Evolutionary conservation across 2,329 filamentous ascomycete species (phyloP), one percentile per base, ranked within the genome.

Genomic region (Verticillium alfalfae): DNA sequence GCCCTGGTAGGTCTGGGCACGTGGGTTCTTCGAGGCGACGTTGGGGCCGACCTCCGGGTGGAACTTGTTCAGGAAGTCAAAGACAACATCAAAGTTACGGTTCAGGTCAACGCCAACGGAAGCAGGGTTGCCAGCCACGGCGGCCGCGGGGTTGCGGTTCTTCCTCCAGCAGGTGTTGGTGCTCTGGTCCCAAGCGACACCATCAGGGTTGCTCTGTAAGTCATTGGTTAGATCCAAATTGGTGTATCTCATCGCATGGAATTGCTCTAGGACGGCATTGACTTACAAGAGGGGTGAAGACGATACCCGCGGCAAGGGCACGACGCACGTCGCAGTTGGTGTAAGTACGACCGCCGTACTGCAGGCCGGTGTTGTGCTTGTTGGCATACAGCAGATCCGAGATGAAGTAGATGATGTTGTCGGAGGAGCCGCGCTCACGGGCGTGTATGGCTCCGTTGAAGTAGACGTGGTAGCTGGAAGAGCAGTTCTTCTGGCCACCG

Each of bases 51-150:
- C 80, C 3, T 64, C 67, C 0, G 71, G 65, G 31, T 73, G 74
- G 70, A 83, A 84, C 55, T 76, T 70, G 59, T 72, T 70, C 38
- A 68, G 71, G 67, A 79, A 83, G 71, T 87, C 79, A 79, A 83
- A 87, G 5, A 84, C 68, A 70, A 84, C 83, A 68, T 85, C 81
- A 64, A 84, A 84, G 73, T 85, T 85, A 59, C 82, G 78, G 71
- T 85, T 85, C 60, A 85, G 72, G 66, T 85, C 83, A 41, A 85
- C 73, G 34, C 81, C 82, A 18, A 81, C 62, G 9, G 72, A 71
- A 34, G 63, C 55, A 3, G 67, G 66, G 49, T 70, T 62, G 3
- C 73, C 70, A 1, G 71, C 66, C 0, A 65, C 71, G 1, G 76
- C 72, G 34, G 71, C 75, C 26, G 69, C 70, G 0, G 78, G 73